Evolutionary conservation across 2,329 filamentous ascomycete species (phyloP).

Genomic region (Exophiala xenobiotica): DNA sequence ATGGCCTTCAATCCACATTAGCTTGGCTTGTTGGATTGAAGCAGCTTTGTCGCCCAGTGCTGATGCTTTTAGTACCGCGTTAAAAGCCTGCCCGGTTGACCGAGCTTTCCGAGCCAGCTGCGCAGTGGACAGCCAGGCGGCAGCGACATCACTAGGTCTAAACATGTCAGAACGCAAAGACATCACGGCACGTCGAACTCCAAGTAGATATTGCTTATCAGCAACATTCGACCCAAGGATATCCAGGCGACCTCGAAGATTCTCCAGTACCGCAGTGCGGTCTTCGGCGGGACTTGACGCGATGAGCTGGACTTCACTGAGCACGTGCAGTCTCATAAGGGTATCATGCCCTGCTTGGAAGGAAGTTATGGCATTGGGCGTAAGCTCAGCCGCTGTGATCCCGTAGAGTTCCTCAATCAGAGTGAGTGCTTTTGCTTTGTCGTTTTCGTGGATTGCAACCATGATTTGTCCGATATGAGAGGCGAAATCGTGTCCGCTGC

Average conservation of each 20-base stretch:
- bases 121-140: constrained; percentile 81
- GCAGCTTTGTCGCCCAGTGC: constrained; percentile 81
- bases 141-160: constrained; percentile 71
- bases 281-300: constrained; percentile 54
- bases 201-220: constrained; percentile 91
- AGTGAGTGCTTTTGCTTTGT: constrained; percentile 53
- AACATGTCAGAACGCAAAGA: constrained; percentile 65
- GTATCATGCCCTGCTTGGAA: constrained; percentile 79
- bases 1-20: constrained; percentile 91
- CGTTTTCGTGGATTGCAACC: constrained; percentile 57
- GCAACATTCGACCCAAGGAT: constrained; percentile 83
- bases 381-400: constrained; percentile 71
- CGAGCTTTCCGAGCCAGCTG: constrained; percentile 82
- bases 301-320: constrained; percentile 73
- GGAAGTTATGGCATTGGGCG: constrained; percentile 73
- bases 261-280: constrained; percentile 48
- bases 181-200: constrained; percentile 84
- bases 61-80: constrained; percentile 85
- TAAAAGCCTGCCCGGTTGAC: constrained; percentile 83
- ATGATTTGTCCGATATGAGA: constrained; percentile 71
- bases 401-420: constrained; percentile 66
- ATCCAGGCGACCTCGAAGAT: constrained; percentile 75
- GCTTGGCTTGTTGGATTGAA: constrained; percentile 88
- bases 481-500: constrained; percentile 69
- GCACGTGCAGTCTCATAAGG: constrained; percentile 81